Conservation (phyloP, 1,284 basidiomycete species). For the Ceratobasidium sp. region DNA sequence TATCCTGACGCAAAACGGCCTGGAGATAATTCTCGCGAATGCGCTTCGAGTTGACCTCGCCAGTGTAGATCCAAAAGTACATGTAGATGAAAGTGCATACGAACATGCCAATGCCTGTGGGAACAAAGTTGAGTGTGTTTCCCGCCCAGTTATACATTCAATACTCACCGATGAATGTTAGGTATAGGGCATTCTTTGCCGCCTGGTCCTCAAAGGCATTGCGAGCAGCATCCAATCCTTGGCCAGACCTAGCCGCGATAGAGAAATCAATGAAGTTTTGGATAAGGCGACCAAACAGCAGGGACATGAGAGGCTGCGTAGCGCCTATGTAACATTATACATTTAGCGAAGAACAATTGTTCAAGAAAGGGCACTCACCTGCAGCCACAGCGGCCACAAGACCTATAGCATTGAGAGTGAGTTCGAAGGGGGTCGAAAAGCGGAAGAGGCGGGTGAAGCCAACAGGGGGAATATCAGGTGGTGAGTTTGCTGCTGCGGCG, state of each 20-base stretch:
- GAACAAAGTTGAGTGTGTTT: conserved; percentile 2
- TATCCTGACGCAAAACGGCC: conserved; percentile 83
- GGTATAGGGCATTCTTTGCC: conserved; percentile 68
- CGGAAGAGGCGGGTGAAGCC: conserved; percentile 52
- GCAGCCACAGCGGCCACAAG: conserved; percentile 72
- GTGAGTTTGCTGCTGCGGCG: not conserved
- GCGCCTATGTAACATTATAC: conserved; percentile 37
- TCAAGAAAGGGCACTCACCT: conserved; percentile 56
- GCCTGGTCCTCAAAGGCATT: conserved; percentile 64
- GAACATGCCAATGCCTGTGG: conserved; percentile 60
- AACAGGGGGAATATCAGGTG: conserved; percentile 45
- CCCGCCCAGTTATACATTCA: conserved; percentile 56
- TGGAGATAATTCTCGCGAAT: conserved; percentile 79
- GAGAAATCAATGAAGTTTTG: conserved; percentile 78
- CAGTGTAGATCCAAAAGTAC: conserved; percentile 88
- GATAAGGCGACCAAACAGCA: conserved; percentile 83
- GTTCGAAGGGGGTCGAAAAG: conserved; percentile 74
- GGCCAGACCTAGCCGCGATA: conserved; percentile 47
- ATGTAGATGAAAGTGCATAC: conserved; percentile 72
- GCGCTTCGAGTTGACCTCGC: conserved; percentile 88
- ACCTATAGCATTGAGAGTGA: conserved; percentile 72
- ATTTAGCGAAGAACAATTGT: not conserved
- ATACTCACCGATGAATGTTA: conserved; percentile 74
- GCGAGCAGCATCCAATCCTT: conserved; percentile 54
- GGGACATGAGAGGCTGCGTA: conserved; percentile 79